These are phyloP conservation scores for Solanum sparsipilum DNA, from an alignment of 257 asterid species.

Conservation along the genomic window DNA sequence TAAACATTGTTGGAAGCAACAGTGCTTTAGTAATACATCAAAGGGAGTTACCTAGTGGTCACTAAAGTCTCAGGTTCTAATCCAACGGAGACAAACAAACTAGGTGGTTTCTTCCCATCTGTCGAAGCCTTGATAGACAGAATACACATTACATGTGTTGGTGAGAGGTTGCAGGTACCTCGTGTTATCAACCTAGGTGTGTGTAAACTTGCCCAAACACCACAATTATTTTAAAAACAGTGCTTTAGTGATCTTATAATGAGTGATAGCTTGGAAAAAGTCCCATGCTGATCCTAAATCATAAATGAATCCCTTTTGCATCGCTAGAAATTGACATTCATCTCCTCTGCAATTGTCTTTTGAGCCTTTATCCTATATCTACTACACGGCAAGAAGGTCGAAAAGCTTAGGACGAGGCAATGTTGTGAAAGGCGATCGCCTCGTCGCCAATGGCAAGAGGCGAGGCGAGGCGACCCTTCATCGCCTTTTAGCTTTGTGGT, in stretches of 20 bases:
- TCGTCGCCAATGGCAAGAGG: too few relatives aligned
- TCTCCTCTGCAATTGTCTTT: neutral
- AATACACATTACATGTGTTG: neutral
- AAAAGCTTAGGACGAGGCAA: neutral
- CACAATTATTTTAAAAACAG: neutral
- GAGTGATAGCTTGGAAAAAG: neutral
- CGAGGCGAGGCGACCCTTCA: too few relatives aligned
- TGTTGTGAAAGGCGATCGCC: too few relatives aligned
- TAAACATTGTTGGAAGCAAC: neutral
- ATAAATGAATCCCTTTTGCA: neutral
- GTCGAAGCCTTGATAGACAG: neutral
- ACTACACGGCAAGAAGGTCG: neutral
- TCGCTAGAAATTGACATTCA: neutral
- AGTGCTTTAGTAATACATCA: neutral
- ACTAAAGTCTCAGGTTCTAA: neutral
- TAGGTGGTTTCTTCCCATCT: neutral
- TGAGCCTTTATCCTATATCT: neutral
- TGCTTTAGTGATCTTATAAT: neutral
- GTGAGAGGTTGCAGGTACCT: neutral
- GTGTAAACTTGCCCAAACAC: neutral
- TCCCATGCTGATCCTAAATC: neutral
- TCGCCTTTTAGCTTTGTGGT: too few relatives aligned
- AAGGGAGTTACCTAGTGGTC: neutral
- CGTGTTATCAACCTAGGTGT: neutral
- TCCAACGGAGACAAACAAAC: slow-evolving; percentile 11